Conservation (phyloP, 1,284 basidiomycete species). For the Laetiporus sulphureus region DNA sequence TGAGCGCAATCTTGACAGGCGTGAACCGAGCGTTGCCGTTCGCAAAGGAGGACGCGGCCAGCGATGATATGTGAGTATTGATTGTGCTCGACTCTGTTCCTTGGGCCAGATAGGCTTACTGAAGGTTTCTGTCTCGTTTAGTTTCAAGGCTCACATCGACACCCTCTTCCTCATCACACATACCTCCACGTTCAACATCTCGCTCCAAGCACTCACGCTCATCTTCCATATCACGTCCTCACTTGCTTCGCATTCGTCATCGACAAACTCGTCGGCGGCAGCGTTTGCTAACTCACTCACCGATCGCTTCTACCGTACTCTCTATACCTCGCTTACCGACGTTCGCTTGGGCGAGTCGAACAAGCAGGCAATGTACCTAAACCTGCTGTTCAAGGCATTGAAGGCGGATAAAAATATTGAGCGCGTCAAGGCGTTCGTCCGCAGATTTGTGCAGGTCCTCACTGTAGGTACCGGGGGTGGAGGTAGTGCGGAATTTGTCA, state of each 20-base stretch:
- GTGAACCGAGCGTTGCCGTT: slow-evolving; percentile 95
- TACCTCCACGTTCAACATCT: slow-evolving; percentile 92
- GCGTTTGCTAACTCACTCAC: slow-evolving; percentile 46
- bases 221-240: slow-evolving; percentile 77
- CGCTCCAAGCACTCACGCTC: slow-evolving; percentile 90
- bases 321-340: slow-evolving; percentile 89
- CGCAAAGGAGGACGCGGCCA: slow-evolving; percentile 63
- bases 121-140: slow-evolving; percentile 22
- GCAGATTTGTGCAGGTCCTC: slow-evolving; percentile 84
- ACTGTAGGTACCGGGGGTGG: slow-evolving; percentile 55
- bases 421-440: slow-evolving; percentile 79
- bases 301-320: slow-evolving; percentile 86
- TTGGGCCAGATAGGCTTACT: slow-evolving; percentile 4
- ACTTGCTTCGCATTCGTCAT: slow-evolving; percentile 24
- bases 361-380: slow-evolving; percentile 98
- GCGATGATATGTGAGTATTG: slow-evolving; percentile 33
- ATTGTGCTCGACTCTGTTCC: neutral
- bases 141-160: slow-evolving; percentile 85
- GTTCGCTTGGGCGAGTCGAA: slow-evolving; percentile 76
- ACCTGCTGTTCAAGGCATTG: slow-evolving; percentile 89
- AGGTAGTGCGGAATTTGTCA: slow-evolving; percentile 84
- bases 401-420: slow-evolving; percentile 69
- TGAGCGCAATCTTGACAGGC: slow-evolving; percentile 90
- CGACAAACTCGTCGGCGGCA: slow-evolving; percentile 29
- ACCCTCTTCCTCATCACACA: slow-evolving; percentile 96